Evolutionary conservation across 441 rosid species (phyloP).

Genomic region (Manihot esculenta): DNA sequence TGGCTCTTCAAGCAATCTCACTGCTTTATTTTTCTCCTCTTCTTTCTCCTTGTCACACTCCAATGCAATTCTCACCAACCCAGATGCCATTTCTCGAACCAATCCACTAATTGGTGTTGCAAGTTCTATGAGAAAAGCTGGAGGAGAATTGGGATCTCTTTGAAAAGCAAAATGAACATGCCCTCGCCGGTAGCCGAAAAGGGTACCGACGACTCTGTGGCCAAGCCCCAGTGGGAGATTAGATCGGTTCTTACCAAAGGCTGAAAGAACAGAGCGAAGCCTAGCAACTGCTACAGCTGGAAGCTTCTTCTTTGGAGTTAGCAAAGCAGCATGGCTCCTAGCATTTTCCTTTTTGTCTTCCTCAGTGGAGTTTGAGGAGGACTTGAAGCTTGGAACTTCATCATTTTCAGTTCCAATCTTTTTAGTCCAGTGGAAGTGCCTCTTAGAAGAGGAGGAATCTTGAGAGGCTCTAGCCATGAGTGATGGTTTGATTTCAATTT

Average conservation of each 20-base stretch:
- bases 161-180: conserved; percentile 94
- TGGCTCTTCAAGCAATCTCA: conserved; percentile 78
- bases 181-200: conserved; percentile 81
- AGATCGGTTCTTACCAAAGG: conserved; percentile 53
- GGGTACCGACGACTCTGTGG: conserved; percentile 73
- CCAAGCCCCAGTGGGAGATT: conserved; percentile 49
- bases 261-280: conserved; percentile 66
- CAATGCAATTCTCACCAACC: conserved; percentile 83
- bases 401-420: conserved; percentile 63
- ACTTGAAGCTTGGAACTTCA: conserved; percentile 36
- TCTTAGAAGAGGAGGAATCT: conserved; percentile 61
- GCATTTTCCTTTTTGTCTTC: conserved; percentile 30
- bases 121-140: conserved; percentile 80
- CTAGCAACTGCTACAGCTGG: conserved; percentile 75
- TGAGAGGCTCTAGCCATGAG: conserved; percentile 53
- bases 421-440: conserved; percentile 88
- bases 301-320: conserved; percentile 60
- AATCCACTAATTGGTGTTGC: conserved; percentile 83
- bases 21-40: conserved; percentile 29
- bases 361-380: conserved; percentile 29
- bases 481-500: too few species aligned
- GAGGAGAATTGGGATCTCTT: conserved; percentile 69
- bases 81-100: conserved; percentile 93
- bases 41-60: conserved; percentile 76
- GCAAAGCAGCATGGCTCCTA: conserved; percentile 23